These are phyloP conservation scores for Dacryopinax spathularia DNA, from an alignment of 768 basidiomycete species.

Conservation along the genomic window DNA sequence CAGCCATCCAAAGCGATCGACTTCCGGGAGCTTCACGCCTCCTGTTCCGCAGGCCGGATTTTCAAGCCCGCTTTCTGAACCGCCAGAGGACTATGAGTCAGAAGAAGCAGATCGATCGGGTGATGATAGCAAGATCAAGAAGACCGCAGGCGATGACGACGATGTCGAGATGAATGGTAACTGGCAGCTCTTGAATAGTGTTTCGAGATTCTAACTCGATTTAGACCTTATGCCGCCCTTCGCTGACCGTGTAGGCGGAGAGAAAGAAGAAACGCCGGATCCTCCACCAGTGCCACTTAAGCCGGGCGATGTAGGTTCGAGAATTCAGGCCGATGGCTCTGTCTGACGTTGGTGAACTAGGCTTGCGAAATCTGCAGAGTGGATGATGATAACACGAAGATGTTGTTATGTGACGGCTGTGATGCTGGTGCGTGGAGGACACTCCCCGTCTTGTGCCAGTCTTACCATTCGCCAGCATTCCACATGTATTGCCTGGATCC, in stretches of 20 bases:
- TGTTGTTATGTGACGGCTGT: conserved; percentile 83
- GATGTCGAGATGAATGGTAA: neutral
- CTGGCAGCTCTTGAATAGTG: neutral
- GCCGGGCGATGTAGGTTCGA: conserved; percentile 12
- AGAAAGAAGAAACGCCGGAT: neutral
- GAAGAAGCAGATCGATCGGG: conserved; percentile 15
- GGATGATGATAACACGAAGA: conserved; percentile 76
- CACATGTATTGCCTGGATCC: conserved; percentile 96
- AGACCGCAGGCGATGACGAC: neutral
- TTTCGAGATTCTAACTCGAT: neutral
- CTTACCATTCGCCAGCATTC: conserved; percentile 46
- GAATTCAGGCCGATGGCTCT: conserved; percentile 17
- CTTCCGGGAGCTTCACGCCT: neutral
- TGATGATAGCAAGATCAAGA: neutral
- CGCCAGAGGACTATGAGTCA: conserved; percentile 59
- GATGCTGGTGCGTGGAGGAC: conserved; percentile 46
- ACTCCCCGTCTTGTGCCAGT: conserved; percentile 8
- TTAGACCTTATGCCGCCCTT: neutral
- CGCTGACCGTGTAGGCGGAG: neutral
- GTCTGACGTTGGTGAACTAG: conserved; percentile 12
- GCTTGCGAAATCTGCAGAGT: conserved; percentile 88
- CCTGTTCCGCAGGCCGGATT: conserved; percentile 63
- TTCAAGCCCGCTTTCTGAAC: conserved; percentile 66
- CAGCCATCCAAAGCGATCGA: neutral
- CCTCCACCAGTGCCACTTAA: neutral